Evolutionary conservation across 345 rosid species (phyloP).

Genomic region (Clarkia xantiana): DNA sequence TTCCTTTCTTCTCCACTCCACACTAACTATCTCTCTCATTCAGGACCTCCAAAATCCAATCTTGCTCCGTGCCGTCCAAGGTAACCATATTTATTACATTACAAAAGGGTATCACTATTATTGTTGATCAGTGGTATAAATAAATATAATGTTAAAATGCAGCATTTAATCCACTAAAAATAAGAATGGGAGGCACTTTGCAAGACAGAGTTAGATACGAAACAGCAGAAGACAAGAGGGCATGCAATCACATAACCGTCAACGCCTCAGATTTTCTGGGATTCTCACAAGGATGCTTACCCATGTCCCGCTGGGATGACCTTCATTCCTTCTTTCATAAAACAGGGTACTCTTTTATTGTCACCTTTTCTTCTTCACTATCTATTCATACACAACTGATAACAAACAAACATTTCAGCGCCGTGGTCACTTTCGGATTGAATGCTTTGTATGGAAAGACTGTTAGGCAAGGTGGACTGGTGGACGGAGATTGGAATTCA

Average conservation of each 20-base stretch:
- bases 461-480: constrained; percentile 13
- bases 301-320: constrained; percentile 58
- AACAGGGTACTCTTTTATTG: constrained; percentile 27
- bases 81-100: constrained; percentile 9
- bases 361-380: not conserved
- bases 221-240: constrained; percentile 16
- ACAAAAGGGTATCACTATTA: not conserved
- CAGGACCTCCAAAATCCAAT: constrained; percentile 46
- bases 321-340: constrained; percentile 32
- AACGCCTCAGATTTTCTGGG: constrained; percentile 34
- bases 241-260: constrained; percentile 33
- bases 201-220: constrained; percentile 48
- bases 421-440: constrained; percentile 25
- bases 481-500: constrained; percentile 30
- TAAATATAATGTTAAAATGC: constrained; percentile 3
- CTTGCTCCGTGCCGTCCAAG: constrained; percentile 48
- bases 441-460: constrained; percentile 28
- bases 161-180: constrained; percentile 62
- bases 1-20: not conserved
- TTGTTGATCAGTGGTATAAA: not conserved
- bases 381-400: not conserved
- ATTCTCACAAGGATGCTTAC: constrained; percentile 51
- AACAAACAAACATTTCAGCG: constrained; percentile 16
- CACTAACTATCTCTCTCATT: not conserved
- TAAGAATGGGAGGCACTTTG: constrained; percentile 65